phyloP scores from a whole-genome alignment of 2,329 filamentous ascomycete species.

The Samsoniella hepiali region DNA sequence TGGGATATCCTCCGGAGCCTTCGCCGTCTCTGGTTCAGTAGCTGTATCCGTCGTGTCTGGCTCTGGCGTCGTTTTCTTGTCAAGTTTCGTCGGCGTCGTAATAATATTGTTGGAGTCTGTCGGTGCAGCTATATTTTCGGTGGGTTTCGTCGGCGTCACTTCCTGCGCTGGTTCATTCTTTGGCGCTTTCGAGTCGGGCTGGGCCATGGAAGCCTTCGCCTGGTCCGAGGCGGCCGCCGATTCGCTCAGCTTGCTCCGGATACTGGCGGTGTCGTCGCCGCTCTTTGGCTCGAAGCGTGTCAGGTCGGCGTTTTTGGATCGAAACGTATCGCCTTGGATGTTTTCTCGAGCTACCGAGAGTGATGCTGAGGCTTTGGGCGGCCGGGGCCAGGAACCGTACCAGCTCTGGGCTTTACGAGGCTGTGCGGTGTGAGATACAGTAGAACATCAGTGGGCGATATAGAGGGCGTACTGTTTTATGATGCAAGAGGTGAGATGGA shows the following conservation, averaged over 20 bases:
- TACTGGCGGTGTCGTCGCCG: constrained; percentile 31
- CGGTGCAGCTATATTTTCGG: not conserved
- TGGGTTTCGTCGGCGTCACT: not conserved
- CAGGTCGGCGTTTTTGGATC: constrained; percentile 46
- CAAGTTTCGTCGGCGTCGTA: no score
- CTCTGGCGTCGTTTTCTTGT: not conserved
- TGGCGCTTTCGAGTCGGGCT: not conserved
- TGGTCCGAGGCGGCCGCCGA: constrained; percentile 7
- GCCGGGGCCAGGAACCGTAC: constrained; percentile 60
- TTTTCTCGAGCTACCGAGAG: constrained; percentile 60
- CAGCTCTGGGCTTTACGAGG: constrained; percentile 55
- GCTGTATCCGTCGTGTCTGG: not conserved
- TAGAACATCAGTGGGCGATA: not conserved
- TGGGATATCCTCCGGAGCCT: not conserved
- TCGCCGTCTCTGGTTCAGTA: not conserved
- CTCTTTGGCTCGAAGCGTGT: constrained; percentile 49
- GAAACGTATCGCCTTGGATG: constrained; percentile 55
- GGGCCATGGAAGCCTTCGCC: constrained; percentile 20
- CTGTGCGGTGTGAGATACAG: constrained; percentile 30
- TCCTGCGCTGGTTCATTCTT: not conserved
- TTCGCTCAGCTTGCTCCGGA: constrained; percentile 26
- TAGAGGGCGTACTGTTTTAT: constrained; percentile 20
- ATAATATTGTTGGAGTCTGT: not conserved
- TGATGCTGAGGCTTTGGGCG: constrained; percentile 55
- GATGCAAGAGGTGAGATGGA: constrained; percentile 7